Evolutionary conservation across 768 basidiomycete genomes (phyloP).

Genomic region (Rhizopogon roseolus): DNA sequence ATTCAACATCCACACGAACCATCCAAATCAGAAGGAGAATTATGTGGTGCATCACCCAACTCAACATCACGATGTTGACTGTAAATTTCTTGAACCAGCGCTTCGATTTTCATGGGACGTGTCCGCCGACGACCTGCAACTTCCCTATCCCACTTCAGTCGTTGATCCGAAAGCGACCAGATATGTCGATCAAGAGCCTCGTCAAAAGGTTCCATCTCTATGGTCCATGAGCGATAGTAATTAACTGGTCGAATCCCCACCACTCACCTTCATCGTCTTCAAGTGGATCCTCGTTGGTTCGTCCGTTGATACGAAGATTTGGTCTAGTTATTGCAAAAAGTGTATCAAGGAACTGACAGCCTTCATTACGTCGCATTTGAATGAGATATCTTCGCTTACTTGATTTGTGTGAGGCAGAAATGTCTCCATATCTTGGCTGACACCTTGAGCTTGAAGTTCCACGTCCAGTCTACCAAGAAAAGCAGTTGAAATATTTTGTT

Average conservation of each 20-base stretch:
- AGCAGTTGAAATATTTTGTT: constrained; percentile 44
- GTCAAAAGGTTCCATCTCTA: constrained; percentile 78
- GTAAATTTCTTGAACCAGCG: constrained; percentile 34
- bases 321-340: constrained; percentile 59
- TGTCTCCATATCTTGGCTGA: constrained; percentile 39
- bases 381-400: constrained; percentile 28
- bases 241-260: neutral
- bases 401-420: constrained; percentile 47
- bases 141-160: constrained; percentile 70
- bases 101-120: constrained; percentile 50
- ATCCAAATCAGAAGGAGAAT: constrained; percentile 6
- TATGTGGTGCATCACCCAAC: constrained; percentile 14
- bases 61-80: constrained; percentile 28
- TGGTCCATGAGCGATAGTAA: neutral
- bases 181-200: constrained; percentile 81
- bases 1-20: neutral
- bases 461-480: constrained; percentile 43
- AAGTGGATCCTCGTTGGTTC: constrained; percentile 63
- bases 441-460: constrained; percentile 35
- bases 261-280: constrained; percentile 48
- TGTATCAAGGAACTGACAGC: constrained; percentile 51
- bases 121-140: constrained; percentile 64
- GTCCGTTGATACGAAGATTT: constrained; percentile 79
- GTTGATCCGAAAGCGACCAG: constrained; percentile 73
- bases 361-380: constrained; percentile 2